These are phyloP conservation scores for Brassica balearica DNA, from an alignment of 441 rosid species.

Conservation along the genomic window DNA sequence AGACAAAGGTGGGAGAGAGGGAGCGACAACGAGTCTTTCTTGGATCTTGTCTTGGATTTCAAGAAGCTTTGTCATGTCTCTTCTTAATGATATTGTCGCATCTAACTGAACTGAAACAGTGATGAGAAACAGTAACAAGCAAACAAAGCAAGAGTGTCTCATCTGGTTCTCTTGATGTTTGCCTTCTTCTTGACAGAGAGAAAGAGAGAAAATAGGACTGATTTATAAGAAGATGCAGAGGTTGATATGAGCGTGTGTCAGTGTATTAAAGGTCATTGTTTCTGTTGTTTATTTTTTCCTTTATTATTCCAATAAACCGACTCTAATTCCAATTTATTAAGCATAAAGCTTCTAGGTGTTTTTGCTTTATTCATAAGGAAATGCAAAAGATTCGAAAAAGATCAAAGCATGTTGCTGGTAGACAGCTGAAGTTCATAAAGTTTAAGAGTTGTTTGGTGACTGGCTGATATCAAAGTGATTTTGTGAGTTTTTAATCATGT, in stretches of 20 bases:
- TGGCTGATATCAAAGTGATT: neutral
- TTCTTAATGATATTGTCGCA: slow-evolving; percentile 41
- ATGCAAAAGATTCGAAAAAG: slow-evolving; percentile 21
- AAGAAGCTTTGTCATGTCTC: slow-evolving; percentile 42
- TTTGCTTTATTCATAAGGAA: slow-evolving; percentile 39
- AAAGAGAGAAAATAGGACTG: slow-evolving; percentile 4
- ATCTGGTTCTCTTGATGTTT: slow-evolving; percentile 22
- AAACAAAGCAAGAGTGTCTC: slow-evolving; percentile 8
- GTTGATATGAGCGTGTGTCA: slow-evolving; percentile 4
- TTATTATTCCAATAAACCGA: slow-evolving; percentile 33
- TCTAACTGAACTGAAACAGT: slow-evolving; percentile 32
- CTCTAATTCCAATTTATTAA: slow-evolving; percentile 39
- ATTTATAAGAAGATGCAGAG: slow-evolving; percentile 25
- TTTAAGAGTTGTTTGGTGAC: neutral
- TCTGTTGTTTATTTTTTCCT: slow-evolving; percentile 25
- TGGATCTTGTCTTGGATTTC: slow-evolving; percentile 51
- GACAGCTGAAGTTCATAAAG: slow-evolving; percentile 19
- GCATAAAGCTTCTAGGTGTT: slow-evolving; percentile 16
- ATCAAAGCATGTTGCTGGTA: slow-evolving; percentile 22
- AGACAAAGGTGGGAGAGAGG: slow-evolving; percentile 30
- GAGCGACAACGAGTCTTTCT: slow-evolving; percentile 36
- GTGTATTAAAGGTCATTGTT: slow-evolving; percentile 26
- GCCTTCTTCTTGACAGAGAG: slow-evolving; percentile 9
- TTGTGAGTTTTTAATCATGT: neutral
- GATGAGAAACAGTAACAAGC: slow-evolving; percentile 31